Conservation (phyloP, 1,284 basidiomycete genomes). For the Sporisorium sorghi region DNA sequence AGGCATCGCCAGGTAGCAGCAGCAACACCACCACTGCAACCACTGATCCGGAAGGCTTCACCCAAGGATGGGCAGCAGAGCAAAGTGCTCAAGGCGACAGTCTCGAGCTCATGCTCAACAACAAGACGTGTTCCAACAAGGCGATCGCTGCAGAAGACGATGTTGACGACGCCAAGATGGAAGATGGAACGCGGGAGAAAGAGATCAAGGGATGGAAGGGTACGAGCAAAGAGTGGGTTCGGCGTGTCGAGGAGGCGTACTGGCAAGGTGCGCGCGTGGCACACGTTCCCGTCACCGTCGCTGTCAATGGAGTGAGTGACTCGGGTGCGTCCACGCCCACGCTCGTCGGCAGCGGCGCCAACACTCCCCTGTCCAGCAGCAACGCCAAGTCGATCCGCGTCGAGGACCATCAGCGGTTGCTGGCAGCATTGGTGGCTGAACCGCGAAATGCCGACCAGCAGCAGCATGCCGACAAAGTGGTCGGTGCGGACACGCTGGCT, state of each 20-base stretch:
- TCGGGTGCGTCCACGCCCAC: conserved; percentile 41
- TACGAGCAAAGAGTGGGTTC: conserved; percentile 66
- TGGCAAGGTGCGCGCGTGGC: conserved; percentile 60
- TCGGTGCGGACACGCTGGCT: conserved; percentile 23
- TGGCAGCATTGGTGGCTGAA: too few relatives aligned
- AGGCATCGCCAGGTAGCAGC: conserved; percentile 1
- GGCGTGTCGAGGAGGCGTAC: conserved; percentile 62
- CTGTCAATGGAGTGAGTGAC: conserved; percentile 10
- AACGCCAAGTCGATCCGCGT: conserved; percentile 31
- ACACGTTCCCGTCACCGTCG: conserved; percentile 40
- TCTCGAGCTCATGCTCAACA: conserved; percentile 74
- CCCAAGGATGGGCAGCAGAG: conserved; percentile 27
- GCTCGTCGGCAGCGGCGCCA: conserved; percentile 27
- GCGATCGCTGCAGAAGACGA: conserved; percentile 72
- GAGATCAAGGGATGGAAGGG: conserved; percentile 65
- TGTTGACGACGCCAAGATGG: conserved; percentile 43
- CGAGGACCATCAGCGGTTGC: conserved; percentile 32
- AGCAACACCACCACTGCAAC: too few relatives aligned
- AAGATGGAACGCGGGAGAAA: conserved; percentile 19
- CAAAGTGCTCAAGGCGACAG: conserved; percentile 39
- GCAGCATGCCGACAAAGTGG: conserved; percentile 2
- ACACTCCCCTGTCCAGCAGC: conserved; percentile 35
- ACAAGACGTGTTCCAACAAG: conserved; percentile 64
- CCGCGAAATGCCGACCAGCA: background rate
- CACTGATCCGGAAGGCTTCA: conserved; percentile 44